A percentile compares a stretch with the other conserved stretches of the same genome.
Conservation (phyloP, 768 basidiomycete genomes). For the Hypholoma fasciculare region DNA sequence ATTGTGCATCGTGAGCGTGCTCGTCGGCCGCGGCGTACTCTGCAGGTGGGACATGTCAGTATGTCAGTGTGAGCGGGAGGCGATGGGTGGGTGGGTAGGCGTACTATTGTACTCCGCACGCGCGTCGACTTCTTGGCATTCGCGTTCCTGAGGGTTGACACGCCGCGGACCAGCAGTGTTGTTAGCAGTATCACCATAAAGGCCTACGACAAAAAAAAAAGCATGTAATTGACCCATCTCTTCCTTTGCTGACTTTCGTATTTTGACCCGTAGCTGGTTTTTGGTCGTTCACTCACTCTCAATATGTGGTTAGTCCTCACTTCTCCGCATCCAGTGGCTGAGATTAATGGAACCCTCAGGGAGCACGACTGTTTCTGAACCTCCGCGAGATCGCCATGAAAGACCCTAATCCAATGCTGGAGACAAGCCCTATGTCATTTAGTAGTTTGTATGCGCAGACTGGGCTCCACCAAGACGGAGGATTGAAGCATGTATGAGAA, state of each 20-base stretch:
- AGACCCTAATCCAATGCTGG: neutral
- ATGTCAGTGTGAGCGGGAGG: neutral
- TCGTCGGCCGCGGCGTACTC: conserved; percentile 41
- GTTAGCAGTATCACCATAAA: conserved; percentile 28
- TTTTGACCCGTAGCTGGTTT: no score
- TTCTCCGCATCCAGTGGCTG: no score
- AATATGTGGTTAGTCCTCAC: no score
- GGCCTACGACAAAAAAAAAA: conserved; percentile 13
- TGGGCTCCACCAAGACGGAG: no score
- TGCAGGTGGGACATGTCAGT: conserved; percentile 16
- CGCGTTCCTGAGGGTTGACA: conserved; percentile 36
- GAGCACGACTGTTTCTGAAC: neutral
- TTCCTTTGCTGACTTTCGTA: no score
- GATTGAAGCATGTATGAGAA: no score
- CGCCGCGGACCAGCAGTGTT: conserved; percentile 34
- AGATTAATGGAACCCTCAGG: neutral
- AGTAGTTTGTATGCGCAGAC: neutral
- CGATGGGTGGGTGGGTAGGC: conserved; percentile 10
- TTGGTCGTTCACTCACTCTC: no score
- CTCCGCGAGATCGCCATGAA: neutral
- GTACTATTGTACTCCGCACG: conserved; percentile 44
- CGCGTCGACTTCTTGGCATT: conserved; percentile 43
- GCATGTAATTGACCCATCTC: neutral
- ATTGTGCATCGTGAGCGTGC: conserved; percentile 36
- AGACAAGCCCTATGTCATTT: neutral